phyloP scores from a whole-genome alignment of 2,329 filamentous ascomycete genomes.

The Epichloe gansuensis region DNA sequence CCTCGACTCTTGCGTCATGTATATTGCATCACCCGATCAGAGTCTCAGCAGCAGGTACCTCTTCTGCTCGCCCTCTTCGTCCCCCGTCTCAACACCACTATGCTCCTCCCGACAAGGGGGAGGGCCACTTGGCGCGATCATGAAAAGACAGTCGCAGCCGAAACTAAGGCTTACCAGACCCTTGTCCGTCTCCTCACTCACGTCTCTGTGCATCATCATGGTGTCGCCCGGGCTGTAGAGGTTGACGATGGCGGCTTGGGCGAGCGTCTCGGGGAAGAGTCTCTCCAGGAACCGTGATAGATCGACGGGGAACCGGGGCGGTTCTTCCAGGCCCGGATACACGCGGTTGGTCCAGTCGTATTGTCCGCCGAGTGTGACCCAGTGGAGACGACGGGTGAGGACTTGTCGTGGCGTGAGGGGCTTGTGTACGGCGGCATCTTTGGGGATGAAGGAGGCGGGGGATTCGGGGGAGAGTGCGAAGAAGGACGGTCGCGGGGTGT shows the following conservation, averaged over 20 bases:
- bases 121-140: constrained; percentile 52
- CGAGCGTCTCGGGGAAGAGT: constrained; percentile 63
- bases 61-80: constrained; percentile 20
- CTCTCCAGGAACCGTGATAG: constrained; percentile 52
- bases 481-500: constrained; percentile 34
- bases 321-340: constrained; percentile 51
- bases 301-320: constrained; percentile 64
- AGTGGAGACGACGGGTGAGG: constrained; percentile 70
- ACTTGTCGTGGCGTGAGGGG: constrained; percentile 57
- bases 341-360: constrained; percentile 88
- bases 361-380: constrained; percentile 89
- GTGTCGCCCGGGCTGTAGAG: constrained; percentile 85
- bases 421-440: constrained; percentile 62
- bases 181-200: constrained; percentile 69
- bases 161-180: constrained; percentile 77
- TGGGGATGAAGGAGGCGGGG: constrained; percentile 49
- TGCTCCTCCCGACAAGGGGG: constrained; percentile 11
- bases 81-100: constrained; percentile 2
- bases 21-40: constrained; percentile 75
- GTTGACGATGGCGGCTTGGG: constrained; percentile 89
- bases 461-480: constrained; percentile 39
- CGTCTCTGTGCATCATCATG: constrained; percentile 84
- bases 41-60: constrained; percentile 51
- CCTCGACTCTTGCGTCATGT: constrained; percentile 70
- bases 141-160: constrained; percentile 81